Percentiles rank a stretch among this genome's conserved stretches.
These are phyloP conservation scores for Talaromyces proteolyticus DNA, from an alignment of 495 filamentous ascomycete species.

Conservation along the genomic window DNA sequence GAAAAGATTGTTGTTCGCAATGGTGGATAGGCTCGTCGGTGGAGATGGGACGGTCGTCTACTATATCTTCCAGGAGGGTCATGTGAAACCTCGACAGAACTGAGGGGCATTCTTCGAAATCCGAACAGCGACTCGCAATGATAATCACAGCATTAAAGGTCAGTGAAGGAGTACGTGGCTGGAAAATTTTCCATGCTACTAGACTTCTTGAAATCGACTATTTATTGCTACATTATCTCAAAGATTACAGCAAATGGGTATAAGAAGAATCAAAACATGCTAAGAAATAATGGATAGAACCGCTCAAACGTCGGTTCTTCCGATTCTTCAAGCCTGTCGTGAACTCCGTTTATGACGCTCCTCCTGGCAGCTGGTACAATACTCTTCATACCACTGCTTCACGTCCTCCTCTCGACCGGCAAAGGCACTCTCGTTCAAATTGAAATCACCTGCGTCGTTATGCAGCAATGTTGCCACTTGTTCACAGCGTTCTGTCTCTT, in stretches of 20 bases:
- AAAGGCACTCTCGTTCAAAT: slow-evolving; percentile 16
- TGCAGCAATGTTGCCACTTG: slow-evolving; percentile 50
- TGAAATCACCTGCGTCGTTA: slow-evolving; percentile 16
- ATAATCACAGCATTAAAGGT: too few species aligned
- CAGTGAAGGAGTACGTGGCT: too few species aligned
- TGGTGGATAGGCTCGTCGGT: slow-evolving; percentile 52
- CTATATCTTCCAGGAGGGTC: slow-evolving; percentile 90
- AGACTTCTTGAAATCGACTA: too few species aligned
- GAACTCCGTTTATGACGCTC: slow-evolving; percentile 41
- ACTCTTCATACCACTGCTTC: slow-evolving; percentile 59
- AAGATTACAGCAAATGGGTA: not conserved
- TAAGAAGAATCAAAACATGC: not conserved
- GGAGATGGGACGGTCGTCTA: slow-evolving; percentile 93
- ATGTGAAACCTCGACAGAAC: slow-evolving; percentile 95
- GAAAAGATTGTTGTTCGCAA: slow-evolving; percentile 78
- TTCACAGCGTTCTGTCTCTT: slow-evolving; percentile 64
- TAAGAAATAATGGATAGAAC: too few species aligned
- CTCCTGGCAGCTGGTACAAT: slow-evolving; percentile 66
- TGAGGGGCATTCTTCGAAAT: slow-evolving; percentile 27
- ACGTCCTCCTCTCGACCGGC: slow-evolving; percentile 36
- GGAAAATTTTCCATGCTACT: not conserved
- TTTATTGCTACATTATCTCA: not conserved
- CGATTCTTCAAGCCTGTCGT: too few species aligned
- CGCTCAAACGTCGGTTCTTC: too few species aligned
- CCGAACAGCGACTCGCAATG: not conserved